Conservation (phyloP, 805 yeast genomes). For the Saturnispora sekii region DNA sequence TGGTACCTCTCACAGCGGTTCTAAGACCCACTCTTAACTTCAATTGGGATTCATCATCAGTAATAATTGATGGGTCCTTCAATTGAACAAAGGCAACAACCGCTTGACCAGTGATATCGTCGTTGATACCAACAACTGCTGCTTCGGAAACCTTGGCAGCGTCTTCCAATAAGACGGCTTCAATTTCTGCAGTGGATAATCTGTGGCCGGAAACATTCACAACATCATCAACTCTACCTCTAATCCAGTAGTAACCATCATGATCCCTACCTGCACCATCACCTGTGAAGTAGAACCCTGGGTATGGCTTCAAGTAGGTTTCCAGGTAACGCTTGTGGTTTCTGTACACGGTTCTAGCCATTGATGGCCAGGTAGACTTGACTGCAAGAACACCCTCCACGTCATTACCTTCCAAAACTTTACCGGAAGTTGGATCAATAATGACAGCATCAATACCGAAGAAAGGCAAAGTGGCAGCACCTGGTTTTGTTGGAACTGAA, state of each 20-base stretch:
- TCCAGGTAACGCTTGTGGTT: slow-evolving; percentile 82
- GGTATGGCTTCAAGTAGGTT: slow-evolving; percentile 88
- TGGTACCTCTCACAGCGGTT: slow-evolving; percentile 81
- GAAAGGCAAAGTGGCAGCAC: slow-evolving; percentile 93
- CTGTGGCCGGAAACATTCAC: slow-evolving; percentile 98
- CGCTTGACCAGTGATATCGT: slow-evolving; percentile 96
- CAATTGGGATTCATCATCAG: slow-evolving; percentile 37
- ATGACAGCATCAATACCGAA: slow-evolving; percentile 88
- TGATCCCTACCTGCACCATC: slow-evolving; percentile 98
- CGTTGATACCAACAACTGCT: slow-evolving; percentile 94
- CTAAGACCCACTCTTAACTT: slow-evolving; percentile 65
- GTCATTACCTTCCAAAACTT: slow-evolving; percentile 74
- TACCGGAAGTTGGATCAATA: slow-evolving; percentile 88
- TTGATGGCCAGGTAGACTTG: slow-evolving; percentile 93
- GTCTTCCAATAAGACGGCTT: slow-evolving; percentile 79
- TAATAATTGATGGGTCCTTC: slow-evolving; percentile 39
- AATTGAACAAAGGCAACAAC: slow-evolving; percentile 90
- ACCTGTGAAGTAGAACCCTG: slow-evolving; percentile 92
- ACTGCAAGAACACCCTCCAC: slow-evolving; percentile 96
- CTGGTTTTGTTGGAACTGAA: slow-evolving; percentile 90
- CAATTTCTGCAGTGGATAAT: slow-evolving; percentile 96
- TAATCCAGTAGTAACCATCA: slow-evolving; percentile 95
- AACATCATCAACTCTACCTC: slow-evolving; percentile 97
- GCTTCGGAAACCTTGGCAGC: slow-evolving; percentile 68
- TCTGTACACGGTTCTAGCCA: slow-evolving; percentile 91